Evolutionary conservation across 495 filamentous ascomycete species (phyloP).

Genomic region (Neurospora sp.): DNA sequence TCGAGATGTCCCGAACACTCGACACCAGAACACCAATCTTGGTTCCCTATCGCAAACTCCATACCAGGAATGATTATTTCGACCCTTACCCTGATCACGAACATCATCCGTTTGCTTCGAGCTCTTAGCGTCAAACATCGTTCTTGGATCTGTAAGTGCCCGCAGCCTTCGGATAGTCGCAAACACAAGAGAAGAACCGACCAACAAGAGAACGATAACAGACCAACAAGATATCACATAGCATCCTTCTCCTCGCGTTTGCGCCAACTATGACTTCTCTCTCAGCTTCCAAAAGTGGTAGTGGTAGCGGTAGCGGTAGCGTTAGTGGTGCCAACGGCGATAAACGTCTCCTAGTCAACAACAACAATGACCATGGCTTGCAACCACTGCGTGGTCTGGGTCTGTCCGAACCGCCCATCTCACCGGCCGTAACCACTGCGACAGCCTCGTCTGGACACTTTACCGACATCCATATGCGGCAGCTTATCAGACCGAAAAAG

Average conservation of each 20-base stretch:
- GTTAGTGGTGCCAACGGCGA: background rate
- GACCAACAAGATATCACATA: background rate
- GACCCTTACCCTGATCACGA: background rate
- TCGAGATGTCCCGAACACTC: background rate
- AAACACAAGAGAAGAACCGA: background rate
- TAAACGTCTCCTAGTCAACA: background rate
- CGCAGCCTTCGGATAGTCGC: background rate
- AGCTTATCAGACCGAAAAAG: slow-evolving; percentile 6
- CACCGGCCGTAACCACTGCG: background rate
- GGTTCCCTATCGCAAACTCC: background rate
- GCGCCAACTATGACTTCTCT: background rate
- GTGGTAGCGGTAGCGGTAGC: background rate
- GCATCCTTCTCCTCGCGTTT: background rate
- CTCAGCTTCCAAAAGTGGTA: background rate
- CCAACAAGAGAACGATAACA: background rate
- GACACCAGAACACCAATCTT: background rate
- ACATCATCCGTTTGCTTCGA: background rate
- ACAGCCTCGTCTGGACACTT: background rate
- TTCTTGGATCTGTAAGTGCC: background rate
- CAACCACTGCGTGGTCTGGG: background rate
- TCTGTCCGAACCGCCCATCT: background rate
- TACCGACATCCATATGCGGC: slow-evolving; percentile 3
- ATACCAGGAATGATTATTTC: background rate
- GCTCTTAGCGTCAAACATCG: background rate
- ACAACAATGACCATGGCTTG: background rate